A percentile compares a stretch with the other conserved stretches of the same genome.
These are phyloP conservation scores for Metschnikowia sp. DNA, from an alignment of 805 yeast species.

Conservation along the genomic window DNA sequence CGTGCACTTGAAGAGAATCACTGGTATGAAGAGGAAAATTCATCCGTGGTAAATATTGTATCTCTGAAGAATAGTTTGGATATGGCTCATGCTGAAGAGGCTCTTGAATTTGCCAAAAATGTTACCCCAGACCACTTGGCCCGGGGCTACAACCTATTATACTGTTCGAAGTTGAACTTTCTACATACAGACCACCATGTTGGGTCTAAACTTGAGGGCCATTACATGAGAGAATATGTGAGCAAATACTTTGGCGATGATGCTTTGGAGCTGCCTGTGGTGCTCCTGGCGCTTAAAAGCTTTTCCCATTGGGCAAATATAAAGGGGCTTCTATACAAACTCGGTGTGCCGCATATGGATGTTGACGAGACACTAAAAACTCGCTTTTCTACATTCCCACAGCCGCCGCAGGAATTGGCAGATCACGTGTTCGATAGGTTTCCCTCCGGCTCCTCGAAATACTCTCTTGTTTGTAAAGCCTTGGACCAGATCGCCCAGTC, in stretches of 20 bases:
- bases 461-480: constrained; percentile 39
- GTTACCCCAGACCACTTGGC: constrained; percentile 35
- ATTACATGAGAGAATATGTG: constrained; percentile 38
- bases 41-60: constrained; percentile 36
- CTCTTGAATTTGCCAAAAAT: constrained; percentile 19
- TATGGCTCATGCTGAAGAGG: constrained; percentile 18
- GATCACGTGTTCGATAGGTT: constrained; percentile 41
- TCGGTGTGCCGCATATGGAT: constrained; percentile 38
- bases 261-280: constrained; percentile 37
- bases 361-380: constrained; percentile 27
- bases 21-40: constrained; percentile 49
- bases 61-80: constrained; percentile 32
- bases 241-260: constrained; percentile 38
- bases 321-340: constrained; percentile 42
- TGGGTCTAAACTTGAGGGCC: constrained; percentile 48
- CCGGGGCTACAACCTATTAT: constrained; percentile 41
- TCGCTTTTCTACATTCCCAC: constrained; percentile 40
- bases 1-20: constrained; percentile 44
- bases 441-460: constrained; percentile 53
- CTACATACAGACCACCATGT: constrained; percentile 56
- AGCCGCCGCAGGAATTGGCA: constrained; percentile 37
- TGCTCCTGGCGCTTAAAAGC: constrained; percentile 46
- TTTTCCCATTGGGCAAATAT: constrained; percentile 56
- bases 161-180: constrained; percentile 49
- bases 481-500: constrained; percentile 35